These are phyloP conservation scores for Calophaca sinica DNA, from an alignment of 306 rosid genomes.

Conservation along the genomic window DNA sequence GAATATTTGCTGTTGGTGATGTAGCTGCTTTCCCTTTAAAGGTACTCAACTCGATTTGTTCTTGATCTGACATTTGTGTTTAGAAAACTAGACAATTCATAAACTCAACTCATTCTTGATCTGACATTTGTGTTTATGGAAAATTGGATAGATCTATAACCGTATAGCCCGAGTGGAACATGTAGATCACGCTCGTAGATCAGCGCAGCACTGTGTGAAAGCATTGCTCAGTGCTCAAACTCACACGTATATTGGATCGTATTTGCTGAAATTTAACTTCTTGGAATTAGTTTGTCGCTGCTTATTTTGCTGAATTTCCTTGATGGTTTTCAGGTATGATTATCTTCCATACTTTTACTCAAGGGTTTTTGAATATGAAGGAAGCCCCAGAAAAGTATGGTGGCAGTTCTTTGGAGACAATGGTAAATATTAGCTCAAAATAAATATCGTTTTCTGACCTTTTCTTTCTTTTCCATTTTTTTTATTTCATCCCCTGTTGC, in stretches of 20 bases:
- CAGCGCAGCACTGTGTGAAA: conserved; percentile 85
- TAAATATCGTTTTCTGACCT: background rate
- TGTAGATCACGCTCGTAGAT: conserved; percentile 97
- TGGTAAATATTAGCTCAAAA: conserved; percentile 54
- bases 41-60: conserved; percentile 49
- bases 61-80: conserved; percentile 36
- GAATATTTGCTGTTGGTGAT: conserved; percentile 91
- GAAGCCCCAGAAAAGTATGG: conserved; percentile 88
- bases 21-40: conserved; percentile 90
- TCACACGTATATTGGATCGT: conserved; percentile 57
- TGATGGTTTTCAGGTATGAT: conserved; percentile 71
- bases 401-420: conserved; percentile 97
- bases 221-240: conserved; percentile 82
- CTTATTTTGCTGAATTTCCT: conserved; percentile 31
- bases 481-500: background rate
- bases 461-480: background rate
- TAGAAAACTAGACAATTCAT: conserved; percentile 60
- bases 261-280: conserved; percentile 33
- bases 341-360: conserved; percentile 96
- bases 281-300: conserved; percentile 13
- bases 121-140: conserved; percentile 35
- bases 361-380: conserved; percentile 93
- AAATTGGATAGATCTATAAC: conserved; percentile 72
- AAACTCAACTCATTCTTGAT: conserved; percentile 35
- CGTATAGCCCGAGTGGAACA: conserved; percentile 86